Percentiles rank a stretch among this genome's conserved stretches.
phyloP scores from a whole-genome alignment of 2,329 filamentous ascomycete genomes.

The Emmonsiellopsis sp. region DNA sequence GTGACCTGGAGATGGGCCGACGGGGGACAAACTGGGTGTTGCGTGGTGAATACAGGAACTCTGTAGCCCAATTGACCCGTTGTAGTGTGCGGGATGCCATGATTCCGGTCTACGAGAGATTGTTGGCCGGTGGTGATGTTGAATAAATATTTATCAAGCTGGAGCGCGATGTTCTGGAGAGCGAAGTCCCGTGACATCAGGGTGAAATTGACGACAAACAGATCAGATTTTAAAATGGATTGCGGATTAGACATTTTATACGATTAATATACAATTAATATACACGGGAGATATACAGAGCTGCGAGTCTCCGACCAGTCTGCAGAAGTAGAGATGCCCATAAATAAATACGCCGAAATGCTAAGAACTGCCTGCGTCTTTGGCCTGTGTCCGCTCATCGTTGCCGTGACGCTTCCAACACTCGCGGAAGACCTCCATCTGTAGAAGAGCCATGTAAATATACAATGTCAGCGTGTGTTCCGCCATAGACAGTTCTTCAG shows the following conservation, averaged over 20 bases:
- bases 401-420: conserved; percentile 93
- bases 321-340: too few species aligned
- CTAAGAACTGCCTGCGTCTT: conserved; percentile 44
- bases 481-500: background rate
- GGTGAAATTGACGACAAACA: too few species aligned
- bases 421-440: conserved; percentile 85
- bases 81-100: conserved; percentile 4
- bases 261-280: too few species aligned
- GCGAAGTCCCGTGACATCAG: too few species aligned
- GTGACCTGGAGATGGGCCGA: conserved; percentile 14
- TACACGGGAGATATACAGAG: too few species aligned
- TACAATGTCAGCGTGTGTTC: background rate
- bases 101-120: background rate
- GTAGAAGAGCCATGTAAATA: conserved; percentile 1
- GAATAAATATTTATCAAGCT: too few species aligned
- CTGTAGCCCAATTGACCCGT: conserved; percentile 5
- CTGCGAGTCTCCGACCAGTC: too few species aligned
- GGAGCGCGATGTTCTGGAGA: too few species aligned
- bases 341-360: too few species aligned
- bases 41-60: conserved; percentile 3
- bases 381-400: conserved; percentile 68
- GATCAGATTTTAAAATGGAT: too few species aligned
- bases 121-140: background rate
- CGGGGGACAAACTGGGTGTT: conserved; percentile 11
- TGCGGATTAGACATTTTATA: too few species aligned